Percentiles rank a stretch among this genome's conserved stretches.
Evolutionary conservation across 208 protist genomes (phyloP).

Genomic region (Trypanosoma brucei): DNA sequence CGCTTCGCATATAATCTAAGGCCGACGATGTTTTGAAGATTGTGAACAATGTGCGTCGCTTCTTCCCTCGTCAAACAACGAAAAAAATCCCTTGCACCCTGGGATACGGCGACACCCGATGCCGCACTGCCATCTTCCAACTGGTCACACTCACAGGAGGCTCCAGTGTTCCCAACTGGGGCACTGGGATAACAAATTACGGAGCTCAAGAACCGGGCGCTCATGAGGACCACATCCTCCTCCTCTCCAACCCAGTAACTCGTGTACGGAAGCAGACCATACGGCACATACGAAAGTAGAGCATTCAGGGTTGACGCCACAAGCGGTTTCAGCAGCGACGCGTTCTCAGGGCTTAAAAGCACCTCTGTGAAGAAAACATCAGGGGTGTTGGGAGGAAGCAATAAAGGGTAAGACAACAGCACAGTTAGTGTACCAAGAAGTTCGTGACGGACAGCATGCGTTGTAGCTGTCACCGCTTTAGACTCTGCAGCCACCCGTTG

Average conservation of each 20-base stretch:
- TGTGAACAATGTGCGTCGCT: slow-evolving; percentile 45
- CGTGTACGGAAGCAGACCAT: slow-evolving; percentile 71
- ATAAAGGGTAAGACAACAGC: slow-evolving; percentile 51
- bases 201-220: slow-evolving; percentile 52
- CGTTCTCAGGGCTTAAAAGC: slow-evolving; percentile 38
- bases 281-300: slow-evolving; percentile 62
- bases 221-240: slow-evolving; percentile 45
- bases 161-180: slow-evolving; percentile 1
- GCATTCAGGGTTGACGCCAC: slow-evolving; percentile 75
- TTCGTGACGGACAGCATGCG: slow-evolving; percentile 34
- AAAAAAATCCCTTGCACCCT: slow-evolving; percentile 64
- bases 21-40: slow-evolving; percentile 44
- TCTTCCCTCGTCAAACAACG: slow-evolving; percentile 67
- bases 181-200: slow-evolving; percentile 49
- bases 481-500: slow-evolving; percentile 6
- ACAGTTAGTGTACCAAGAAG: slow-evolving; percentile 52
- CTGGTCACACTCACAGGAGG: not conserved
- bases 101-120: slow-evolving; percentile 26
- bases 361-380: slow-evolving; percentile 77
- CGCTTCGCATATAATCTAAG: slow-evolving; percentile 55
- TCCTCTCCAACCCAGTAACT: slow-evolving; percentile 59
- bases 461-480: not conserved
- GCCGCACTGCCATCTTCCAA: not conserved
- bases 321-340: slow-evolving; percentile 69
- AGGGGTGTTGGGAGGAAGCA: slow-evolving; percentile 35